Evolutionary conservation across 805 yeast genomes (phyloP).

Genomic region (Lachancea nothofagi): DNA sequence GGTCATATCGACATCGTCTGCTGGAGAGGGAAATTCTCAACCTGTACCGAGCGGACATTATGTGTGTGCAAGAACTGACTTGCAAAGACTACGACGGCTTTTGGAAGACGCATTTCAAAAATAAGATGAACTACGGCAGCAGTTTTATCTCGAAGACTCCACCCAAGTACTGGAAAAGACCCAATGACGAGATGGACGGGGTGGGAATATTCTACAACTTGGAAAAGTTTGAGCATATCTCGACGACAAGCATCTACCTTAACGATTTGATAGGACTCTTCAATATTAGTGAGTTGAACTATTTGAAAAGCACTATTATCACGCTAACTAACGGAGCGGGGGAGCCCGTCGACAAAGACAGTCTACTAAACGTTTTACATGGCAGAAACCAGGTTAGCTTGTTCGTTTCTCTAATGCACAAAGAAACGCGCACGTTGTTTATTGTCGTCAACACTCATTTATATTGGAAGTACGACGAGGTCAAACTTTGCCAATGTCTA

Average conservation of each 20-base stretch:
- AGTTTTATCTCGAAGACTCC: slow-evolving; percentile 44
- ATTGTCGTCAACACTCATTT: slow-evolving; percentile 56
- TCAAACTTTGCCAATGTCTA: slow-evolving; percentile 49
- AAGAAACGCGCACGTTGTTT: slow-evolving; percentile 35
- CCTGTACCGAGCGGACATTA: slow-evolving; percentile 43
- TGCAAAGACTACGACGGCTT: slow-evolving; percentile 35
- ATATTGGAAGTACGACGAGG: slow-evolving; percentile 55
- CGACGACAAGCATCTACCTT: slow-evolving; percentile 33
- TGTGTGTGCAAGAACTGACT: slow-evolving; percentile 57
- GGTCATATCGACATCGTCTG: slow-evolving; percentile 45
- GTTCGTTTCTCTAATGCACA: slow-evolving; percentile 45
- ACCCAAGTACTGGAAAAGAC: slow-evolving; percentile 49
- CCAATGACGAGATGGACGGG: slow-evolving; percentile 50
- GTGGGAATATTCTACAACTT: slow-evolving; percentile 49
- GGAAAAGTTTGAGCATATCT: slow-evolving; percentile 40
- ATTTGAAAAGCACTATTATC: slow-evolving; percentile 20
- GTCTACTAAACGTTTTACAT: slow-evolving; percentile 33
- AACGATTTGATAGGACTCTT: slow-evolving; percentile 30
- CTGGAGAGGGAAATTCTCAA: slow-evolving; percentile 35
- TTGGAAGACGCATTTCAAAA: slow-evolving; percentile 36
- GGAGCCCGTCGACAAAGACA: slow-evolving; percentile 22
- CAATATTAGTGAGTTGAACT: slow-evolving; percentile 25
- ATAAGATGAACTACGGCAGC: slow-evolving; percentile 39
- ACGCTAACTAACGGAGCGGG: slow-evolving; percentile 31
- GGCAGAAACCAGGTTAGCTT: slow-evolving; percentile 54